Evolutionary conservation across 2,329 filamentous ascomycete species (phyloP), one percentile per base, ranked within the genome.

Genomic region (Scopulariopsis brevicaulis): DNA sequence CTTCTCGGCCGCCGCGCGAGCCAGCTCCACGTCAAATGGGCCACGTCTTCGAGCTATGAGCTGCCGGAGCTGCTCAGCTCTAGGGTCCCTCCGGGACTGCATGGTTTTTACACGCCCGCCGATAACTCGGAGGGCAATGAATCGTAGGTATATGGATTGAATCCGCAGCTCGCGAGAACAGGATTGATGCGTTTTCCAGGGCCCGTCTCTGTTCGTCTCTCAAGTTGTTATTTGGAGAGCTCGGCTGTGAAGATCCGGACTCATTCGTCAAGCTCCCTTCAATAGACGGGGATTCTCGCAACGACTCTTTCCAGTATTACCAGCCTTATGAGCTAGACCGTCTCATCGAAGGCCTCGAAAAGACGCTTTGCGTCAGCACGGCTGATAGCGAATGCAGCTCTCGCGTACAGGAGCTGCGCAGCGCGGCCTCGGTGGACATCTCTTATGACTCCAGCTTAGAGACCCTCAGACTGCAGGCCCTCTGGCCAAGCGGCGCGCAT

Each of bases 21-120:
- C 64, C 85, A 90, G 69, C 73, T 96, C 50, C 87, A 93, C 69
- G 74, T 96, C 59, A 83, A 87, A 68, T 96, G 91, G 89, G 79
- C 82, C n/a, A 82, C 84, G 15, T 73, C 82, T 2, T 65, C 67
- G 7, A 65, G 77, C 1, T 86, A 85, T 67, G 73, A 80, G 46
- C 74, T 80, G 1, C 74, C 86, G 52, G 78, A 85, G 46, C 92
- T 92, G 1, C 86, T 94, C 65, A 75, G 82, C 51, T 90, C 90
- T 56, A 82, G 88, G 59, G 71, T 91, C 15, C 84, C 90, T 1
- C 85, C 92, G 0, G 93, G 93, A 2, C 74, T 97, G 24, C 91
- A 96, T 74, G 75, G 91, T 28, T 88, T 88, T 65, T 91, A 86
- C 67, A 88, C 86, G 0, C 87, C 87, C 0, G 28, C 53, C 28